phyloP scores from a whole-genome alignment of 257 asterid species.

The Nicotiana sylvestris region DNA sequence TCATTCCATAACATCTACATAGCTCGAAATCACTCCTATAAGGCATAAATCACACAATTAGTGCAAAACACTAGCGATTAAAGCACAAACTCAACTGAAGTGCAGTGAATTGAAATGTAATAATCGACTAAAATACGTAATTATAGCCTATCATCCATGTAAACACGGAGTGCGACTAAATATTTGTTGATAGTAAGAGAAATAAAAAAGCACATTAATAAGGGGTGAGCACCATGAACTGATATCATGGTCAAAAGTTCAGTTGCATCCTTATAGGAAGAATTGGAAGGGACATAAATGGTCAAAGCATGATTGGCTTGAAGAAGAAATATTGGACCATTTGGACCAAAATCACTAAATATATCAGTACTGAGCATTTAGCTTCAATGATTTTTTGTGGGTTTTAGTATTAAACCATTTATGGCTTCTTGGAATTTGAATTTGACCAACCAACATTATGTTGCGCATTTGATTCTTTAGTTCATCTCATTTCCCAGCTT shows the following conservation, averaged over 20 bases:
- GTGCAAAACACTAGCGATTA: too few relatives aligned
- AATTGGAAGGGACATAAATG: not conserved
- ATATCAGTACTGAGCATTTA: not conserved
- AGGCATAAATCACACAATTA: too few relatives aligned
- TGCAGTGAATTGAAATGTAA: too few relatives aligned
- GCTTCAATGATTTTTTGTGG: not conserved
- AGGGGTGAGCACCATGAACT: not conserved
- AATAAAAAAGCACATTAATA: too few relatives aligned
- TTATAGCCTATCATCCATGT: too few relatives aligned
- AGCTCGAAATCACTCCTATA: too few relatives aligned
- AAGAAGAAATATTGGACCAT: not conserved
- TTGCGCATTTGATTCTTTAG: not conserved
- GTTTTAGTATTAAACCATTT: not conserved
- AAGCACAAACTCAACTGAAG: too few relatives aligned
- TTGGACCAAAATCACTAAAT: not conserved
- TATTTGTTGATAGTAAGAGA: too few relatives aligned
- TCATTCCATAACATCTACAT: too few relatives aligned
- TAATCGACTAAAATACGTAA: too few relatives aligned
- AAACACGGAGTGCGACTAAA: too few relatives aligned
- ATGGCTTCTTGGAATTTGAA: not conserved
- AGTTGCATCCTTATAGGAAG: not conserved
- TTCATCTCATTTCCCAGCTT: not conserved
- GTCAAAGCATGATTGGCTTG: not conserved
- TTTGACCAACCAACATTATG: not conserved
- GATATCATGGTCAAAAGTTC: not conserved